Base-by-base conservation (phyloP, 176 grass and related monocot genomes). In the Bonia amplexicaulis region DNA sequence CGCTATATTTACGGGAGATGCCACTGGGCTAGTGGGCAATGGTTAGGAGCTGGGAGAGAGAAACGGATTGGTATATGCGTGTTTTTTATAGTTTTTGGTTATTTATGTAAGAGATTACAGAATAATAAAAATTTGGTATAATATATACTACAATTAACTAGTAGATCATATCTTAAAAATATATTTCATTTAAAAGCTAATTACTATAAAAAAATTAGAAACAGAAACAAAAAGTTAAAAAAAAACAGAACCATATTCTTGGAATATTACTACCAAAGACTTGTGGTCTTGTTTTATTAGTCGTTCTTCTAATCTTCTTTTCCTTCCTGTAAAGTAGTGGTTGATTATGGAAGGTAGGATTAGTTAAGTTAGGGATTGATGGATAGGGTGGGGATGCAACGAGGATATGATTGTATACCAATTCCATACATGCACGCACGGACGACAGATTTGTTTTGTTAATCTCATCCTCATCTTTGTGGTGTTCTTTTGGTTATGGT, bases 361-460 rank as follows among this genome's bases (percentile, higher is more conserved):
- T 78, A 31, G 80, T 53, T 82, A 59, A 45, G 41, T 12, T 26
- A 3, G 14, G 29, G 9, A 15, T n/a, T 69, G 58, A 26, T 60
- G 62, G 62, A 53, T 23, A 33, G 7, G 39, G 78, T 74, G 59
- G 67, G 54, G 37, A 39, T 22, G 9, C 64, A 25, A 20, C 3
- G 19, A 0, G 79, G 79, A 82, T 82, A 77, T 82, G 71, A 39
- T 81, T 73, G 58, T 65, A 65, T 74, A 68, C 40, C 39, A 82
- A 47, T 62, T 67, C 64, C 11, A 83, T 73, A 13, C 12, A 47
- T 47, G 31, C 66, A 53, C 39, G 63, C 48, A 45, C 3, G 33
- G 51, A 47, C 41, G 3, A n/a, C 20, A 72, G 67, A 64, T 25
- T 64, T 37, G 14, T 59, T 87, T 41, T 31, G 6, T 47, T 55